Conservation (phyloP, 257 asterid species). For the Nicotiana tabacum region DNA sequence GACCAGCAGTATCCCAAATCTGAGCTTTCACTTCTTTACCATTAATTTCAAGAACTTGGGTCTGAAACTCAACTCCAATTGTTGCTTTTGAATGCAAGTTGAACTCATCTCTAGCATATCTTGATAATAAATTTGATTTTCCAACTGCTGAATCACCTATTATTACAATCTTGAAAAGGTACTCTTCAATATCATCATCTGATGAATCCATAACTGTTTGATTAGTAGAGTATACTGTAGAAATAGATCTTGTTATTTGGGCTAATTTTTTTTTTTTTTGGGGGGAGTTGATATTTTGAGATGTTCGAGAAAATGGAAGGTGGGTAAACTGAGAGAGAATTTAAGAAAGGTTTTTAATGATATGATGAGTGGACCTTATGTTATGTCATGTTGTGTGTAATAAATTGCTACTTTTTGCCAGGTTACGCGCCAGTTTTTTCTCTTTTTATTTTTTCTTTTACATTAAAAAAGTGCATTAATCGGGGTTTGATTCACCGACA, state of each 20-base stretch:
- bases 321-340: neutral
- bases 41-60: conserved; percentile 22
- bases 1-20: conserved; percentile 35
- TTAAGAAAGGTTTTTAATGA: neutral
- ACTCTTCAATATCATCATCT: conserved; percentile 22
- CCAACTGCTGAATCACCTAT: conserved; percentile 30
- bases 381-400: neutral
- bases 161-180: conserved; percentile 26
- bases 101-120: conserved; percentile 25
- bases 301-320: neutral
- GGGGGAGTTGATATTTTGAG: neutral
- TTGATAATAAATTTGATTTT: conserved; percentile 20
- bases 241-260: neutral
- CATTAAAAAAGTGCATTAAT: neutral
- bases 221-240: neutral
- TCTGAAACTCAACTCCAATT: conserved; percentile 28
- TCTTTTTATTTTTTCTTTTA: neutral
- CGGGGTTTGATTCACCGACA: neutral
- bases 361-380: neutral
- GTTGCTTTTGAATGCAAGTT: conserved; percentile 24
- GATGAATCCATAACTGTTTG: conserved; percentile 15
- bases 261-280: neutral
- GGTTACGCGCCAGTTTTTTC: neutral
- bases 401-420: neutral
- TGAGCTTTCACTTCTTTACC: conserved; percentile 30